phyloP scores from a whole-genome alignment of 805 yeast genomes.

The Maudiozyma serrabonitensis region DNA sequence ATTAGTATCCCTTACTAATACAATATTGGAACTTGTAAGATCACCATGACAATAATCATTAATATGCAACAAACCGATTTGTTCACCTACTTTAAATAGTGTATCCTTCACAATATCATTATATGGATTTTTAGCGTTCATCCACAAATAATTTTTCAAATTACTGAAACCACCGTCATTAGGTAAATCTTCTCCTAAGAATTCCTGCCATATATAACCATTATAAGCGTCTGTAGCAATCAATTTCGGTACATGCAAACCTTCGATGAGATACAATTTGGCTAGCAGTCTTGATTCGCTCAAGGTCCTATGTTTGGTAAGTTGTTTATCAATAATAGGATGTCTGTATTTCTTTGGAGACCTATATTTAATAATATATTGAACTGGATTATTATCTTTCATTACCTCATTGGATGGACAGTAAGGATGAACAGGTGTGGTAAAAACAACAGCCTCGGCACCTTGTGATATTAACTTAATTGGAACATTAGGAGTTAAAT shows the following conservation, averaged over 20 bases:
- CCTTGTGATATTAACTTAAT: slow-evolving; percentile 66
- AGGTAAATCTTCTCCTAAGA: slow-evolving; percentile 46
- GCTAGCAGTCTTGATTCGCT: slow-evolving; percentile 75
- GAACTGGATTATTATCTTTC: slow-evolving; percentile 14
- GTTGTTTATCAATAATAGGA: slow-evolving; percentile 60
- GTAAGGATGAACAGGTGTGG: slow-evolving; percentile 59
- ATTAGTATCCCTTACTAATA: slow-evolving; percentile 34
- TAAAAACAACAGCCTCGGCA: slow-evolving; percentile 79
- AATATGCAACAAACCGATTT: slow-evolving; percentile 62
- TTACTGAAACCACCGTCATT: slow-evolving; percentile 46
- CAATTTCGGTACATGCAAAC: slow-evolving; percentile 61
- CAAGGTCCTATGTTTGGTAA: slow-evolving; percentile 72
- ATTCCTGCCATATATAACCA: slow-evolving; percentile 88
- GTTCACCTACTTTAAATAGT: slow-evolving; percentile 48
- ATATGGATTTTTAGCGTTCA: slow-evolving; percentile 31
- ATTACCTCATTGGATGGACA: slow-evolving; percentile 24
- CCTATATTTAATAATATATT: slow-evolving; percentile 68
- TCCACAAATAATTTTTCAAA: slow-evolving; percentile 69
- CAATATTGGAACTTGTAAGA: slow-evolving; percentile 79
- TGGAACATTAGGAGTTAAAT: slow-evolving; percentile 40
- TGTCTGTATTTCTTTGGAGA: slow-evolving; percentile 91
- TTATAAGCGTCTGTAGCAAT: slow-evolving; percentile 65
- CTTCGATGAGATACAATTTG: slow-evolving; percentile 37
- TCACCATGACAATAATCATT: slow-evolving; percentile 88
- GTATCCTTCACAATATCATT: slow-evolving; percentile 34